These are phyloP conservation scores for Eucalyptus tenuipes DNA, from an alignment of 345 rosid genomes.

Conservation along the genomic window DNA sequence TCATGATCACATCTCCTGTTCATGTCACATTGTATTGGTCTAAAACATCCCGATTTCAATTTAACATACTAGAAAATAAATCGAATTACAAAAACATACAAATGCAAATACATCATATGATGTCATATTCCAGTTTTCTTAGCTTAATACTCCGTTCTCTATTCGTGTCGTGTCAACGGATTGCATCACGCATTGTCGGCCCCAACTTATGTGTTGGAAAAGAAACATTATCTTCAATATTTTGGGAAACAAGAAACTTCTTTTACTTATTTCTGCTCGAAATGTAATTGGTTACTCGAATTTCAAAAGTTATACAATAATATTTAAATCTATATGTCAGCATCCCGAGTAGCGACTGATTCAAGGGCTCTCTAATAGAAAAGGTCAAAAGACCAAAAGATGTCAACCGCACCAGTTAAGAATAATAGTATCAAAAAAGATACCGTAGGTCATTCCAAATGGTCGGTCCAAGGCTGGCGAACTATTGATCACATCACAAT, in stretches of 20 bases:
- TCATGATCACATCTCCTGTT: not conserved
- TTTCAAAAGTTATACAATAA: not conserved
- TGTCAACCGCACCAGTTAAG: rapidly evolving
- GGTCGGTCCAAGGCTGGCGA: not conserved
- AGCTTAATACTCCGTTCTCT: too few species aligned
- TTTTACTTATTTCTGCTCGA: rapidly evolving
- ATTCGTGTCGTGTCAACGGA: rapidly evolving
- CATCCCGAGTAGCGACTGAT: not conserved
- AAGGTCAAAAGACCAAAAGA: not conserved
- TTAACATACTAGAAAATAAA: not conserved
- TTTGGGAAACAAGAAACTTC: not conserved
- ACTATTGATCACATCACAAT: not conserved
- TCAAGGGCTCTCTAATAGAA: not conserved
- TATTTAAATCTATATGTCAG: not conserved
- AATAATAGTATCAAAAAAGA: not conserved
- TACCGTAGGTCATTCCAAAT: not conserved
- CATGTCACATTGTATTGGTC: not conserved
- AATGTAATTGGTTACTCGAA: rapidly evolving
- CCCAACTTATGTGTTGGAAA: not conserved
- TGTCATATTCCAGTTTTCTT: rapidly evolving
- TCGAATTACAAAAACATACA: not conserved
- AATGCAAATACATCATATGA: too few species aligned
- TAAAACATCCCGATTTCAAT: not conserved
- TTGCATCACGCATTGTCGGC: rapidly evolving
- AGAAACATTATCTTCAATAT: rapidly evolving